Evolutionary conservation across 2,329 filamentous ascomycete genomes (phyloP), one percentile per base, ranked within the genome.

Genomic region (Fusarium liriodendri): DNA sequence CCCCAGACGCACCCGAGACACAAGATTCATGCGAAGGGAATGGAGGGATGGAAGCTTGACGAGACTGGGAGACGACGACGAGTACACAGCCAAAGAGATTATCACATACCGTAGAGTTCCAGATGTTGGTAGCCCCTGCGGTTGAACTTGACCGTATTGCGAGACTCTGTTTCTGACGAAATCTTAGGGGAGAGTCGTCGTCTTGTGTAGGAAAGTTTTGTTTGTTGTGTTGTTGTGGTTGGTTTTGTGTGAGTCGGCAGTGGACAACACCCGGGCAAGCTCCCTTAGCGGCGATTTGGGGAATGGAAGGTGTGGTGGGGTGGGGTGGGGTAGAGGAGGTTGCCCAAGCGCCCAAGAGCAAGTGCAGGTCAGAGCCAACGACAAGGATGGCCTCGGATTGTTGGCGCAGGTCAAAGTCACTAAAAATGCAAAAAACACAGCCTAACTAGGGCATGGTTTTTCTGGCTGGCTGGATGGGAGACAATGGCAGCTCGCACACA

Each of bases 251-350:
- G 71, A 64, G 62, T 66, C 72, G 62, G 66, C 62, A 76, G 69
- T 74, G 71, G 60, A 67, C 73, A 42, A 65, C 64, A 69, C 67
- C 69, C 73, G 63, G 64, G 25, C 47, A 52, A 52, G 47, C 61
- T 70, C 70, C 69, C 64, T 74, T 76, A 77, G 75, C 65, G 75
- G 75, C 75, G 71, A 76, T 70, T 64, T 61, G 66, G 65, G 64
- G 35, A 55, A 61, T 61, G 52, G 57, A 66, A 54, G 66, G 66
- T 68, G 75, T 73, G 69, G 66, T 66, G 61, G 75, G 62, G 75
- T 66, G 61, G 75, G 62, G 75, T 74, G 75, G 69, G 66, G 65
- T 62, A 75, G 63, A 40, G 66, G 65, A 59, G 73, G 63, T 52
- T 60, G 64, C 66, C 69, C 58, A 58, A 62, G 27, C 16, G 40